These are phyloP conservation scores for Fistulifera pelliculosa DNA, from an alignment of 108 stramenopile species.

Conservation along the genomic window DNA sequence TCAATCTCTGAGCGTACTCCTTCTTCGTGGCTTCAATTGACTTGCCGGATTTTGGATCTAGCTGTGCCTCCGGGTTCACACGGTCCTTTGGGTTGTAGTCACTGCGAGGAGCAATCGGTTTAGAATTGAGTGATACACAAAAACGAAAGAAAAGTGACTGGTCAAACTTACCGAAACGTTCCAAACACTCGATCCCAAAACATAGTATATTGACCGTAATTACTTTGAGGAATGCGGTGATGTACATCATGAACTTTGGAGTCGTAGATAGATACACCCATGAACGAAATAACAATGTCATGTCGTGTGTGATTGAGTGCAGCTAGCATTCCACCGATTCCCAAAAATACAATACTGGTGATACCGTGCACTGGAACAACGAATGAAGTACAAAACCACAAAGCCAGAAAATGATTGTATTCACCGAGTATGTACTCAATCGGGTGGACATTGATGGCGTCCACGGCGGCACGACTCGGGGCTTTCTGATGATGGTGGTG, in stretches of 20 bases:
- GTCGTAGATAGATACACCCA: slow-evolving; percentile 60
- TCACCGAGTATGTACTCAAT: slow-evolving; percentile 95
- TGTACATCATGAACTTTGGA: slow-evolving; percentile 94
- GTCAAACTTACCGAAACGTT: slow-evolving; percentile 39
- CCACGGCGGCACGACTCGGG: slow-evolving; percentile 87
- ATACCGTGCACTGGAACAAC: slow-evolving; percentile 56
- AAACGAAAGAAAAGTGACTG: background rate
- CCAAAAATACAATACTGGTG: slow-evolving; percentile 51
- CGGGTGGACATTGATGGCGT: slow-evolving; percentile 97
- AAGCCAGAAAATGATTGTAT: slow-evolving; percentile 88
- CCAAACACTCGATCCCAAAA: slow-evolving; percentile 92
- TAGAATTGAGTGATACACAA: background rate
- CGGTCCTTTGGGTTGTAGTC: slow-evolving; percentile 71
- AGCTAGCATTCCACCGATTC: slow-evolving; percentile 80
- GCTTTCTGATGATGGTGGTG: slow-evolving; percentile 97
- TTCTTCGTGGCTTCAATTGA: slow-evolving; percentile 11
- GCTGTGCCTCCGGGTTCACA: slow-evolving; percentile 64
- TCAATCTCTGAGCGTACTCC: too few species aligned
- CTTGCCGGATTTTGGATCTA: slow-evolving; percentile 60
- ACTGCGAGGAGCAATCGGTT: slow-evolving; percentile 12
- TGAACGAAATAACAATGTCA: slow-evolving; percentile 44
- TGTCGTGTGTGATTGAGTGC: slow-evolving; percentile 94
- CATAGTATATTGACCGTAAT: slow-evolving; percentile 97
- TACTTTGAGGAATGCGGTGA: slow-evolving; percentile 92
- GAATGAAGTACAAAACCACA: slow-evolving; percentile 45